phyloP scores from a whole-genome alignment of 306 rosid genomes.

The Begonia peltatifolia region DNA sequence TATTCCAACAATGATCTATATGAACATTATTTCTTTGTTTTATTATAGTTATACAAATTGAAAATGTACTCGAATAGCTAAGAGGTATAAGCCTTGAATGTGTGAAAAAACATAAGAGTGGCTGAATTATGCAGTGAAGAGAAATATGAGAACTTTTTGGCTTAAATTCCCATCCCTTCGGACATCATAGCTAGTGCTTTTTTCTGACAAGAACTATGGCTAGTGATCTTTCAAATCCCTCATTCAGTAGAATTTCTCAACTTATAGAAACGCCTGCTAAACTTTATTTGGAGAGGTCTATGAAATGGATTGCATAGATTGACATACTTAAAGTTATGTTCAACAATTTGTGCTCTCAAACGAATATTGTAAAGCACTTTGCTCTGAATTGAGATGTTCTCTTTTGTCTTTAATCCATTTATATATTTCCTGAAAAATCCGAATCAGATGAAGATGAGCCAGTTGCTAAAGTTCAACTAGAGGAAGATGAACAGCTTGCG shows the following conservation, averaged over 20 bases:
- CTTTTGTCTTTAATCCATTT: neutral
- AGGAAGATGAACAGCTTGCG: constrained; percentile 93
- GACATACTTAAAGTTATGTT: neutral
- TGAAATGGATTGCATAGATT: neutral
- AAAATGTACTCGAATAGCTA: neutral
- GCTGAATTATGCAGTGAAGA: neutral
- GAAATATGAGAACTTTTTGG: neutral
- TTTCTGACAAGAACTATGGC: neutral
- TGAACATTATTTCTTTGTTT: neutral
- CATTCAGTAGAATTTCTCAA: neutral
- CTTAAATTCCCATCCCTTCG: neutral
- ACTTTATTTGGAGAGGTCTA: neutral
- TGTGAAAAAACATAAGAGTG: neutral
- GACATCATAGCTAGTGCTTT: neutral
- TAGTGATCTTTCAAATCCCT: no score
- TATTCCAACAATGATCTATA: neutral
- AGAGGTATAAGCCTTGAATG: neutral
- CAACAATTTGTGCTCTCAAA: neutral
- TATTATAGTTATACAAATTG: neutral
- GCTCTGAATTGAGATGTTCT: neutral
- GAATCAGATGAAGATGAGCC: constrained; percentile 30
- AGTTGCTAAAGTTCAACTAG: constrained; percentile 45
- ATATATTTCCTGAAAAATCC: constrained; percentile 19
- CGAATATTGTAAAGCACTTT: neutral
- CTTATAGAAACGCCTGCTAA: neutral